These are phyloP conservation scores for Botryosphaeria agaves DNA, from an alignment of 2,329 filamentous ascomycete genomes.

Conservation along the genomic window DNA sequence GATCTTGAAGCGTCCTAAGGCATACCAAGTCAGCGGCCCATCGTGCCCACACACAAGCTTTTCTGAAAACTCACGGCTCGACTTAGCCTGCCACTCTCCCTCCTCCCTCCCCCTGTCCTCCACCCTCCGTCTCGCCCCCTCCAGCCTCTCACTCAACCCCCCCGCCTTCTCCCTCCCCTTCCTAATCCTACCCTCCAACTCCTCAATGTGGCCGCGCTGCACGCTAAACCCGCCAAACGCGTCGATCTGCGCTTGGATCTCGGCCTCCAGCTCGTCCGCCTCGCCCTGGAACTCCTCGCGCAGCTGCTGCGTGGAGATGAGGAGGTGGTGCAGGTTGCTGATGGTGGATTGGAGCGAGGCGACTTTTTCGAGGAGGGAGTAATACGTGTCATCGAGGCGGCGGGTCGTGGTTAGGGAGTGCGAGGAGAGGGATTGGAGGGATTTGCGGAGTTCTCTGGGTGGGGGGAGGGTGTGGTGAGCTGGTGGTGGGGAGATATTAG, in stretches of 20 bases:
- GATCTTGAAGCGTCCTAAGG: conserved; percentile 1
- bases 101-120: conserved; percentile 52
- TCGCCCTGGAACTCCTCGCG: conserved; percentile 42
- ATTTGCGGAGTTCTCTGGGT: conserved; percentile 1
- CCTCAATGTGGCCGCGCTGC: conserved; percentile 45
- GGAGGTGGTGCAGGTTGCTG: conserved; percentile 47
- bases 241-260: conserved; percentile 43
- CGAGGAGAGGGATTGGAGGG: conserved; percentile 31
- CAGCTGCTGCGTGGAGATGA: conserved; percentile 39
- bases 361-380: conserved; percentile 53
- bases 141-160: conserved; percentile 1
- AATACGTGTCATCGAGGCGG: conserved; percentile 57
- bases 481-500: background rate
- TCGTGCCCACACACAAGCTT: no score
- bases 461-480: background rate
- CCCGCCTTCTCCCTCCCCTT: conserved; percentile 15
- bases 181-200: conserved; percentile 45
- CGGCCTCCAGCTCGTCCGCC: conserved; percentile 38
- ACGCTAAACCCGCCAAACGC: conserved; percentile 43
- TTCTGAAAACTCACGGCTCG: conserved; percentile 11
- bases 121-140: conserved; percentile 36
- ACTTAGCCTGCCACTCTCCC: conserved; percentile 46
- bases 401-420: conserved; percentile 46
- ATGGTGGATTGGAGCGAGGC: conserved; percentile 47
- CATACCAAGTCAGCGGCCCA: no score